phyloP scores from a whole-genome alignment of 2,329 filamentous ascomycete species.

The Diaporthe sp. region DNA sequence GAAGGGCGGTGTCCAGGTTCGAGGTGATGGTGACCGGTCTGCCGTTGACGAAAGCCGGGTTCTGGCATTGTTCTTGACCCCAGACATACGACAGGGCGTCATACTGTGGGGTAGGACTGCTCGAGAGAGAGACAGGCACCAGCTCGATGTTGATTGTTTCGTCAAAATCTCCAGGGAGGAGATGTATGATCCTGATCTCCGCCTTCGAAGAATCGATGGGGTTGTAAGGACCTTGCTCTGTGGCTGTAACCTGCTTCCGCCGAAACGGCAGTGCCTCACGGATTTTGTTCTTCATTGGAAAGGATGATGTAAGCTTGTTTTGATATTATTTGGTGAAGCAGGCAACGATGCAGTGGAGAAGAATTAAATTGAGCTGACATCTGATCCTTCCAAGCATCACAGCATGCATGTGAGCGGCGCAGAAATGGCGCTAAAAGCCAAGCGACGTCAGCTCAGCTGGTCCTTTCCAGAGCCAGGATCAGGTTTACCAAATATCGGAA shows the following conservation, averaged over 20 bases:
- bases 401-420: neutral
- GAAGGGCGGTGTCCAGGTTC: slow-evolving; percentile 40
- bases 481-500: neutral
- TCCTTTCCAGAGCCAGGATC: neutral
- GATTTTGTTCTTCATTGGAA: neutral
- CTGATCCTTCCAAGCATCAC: neutral
- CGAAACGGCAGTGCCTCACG: neutral
- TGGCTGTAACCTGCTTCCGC: neutral
- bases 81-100: slow-evolving; percentile 45
- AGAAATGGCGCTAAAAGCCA: neutral
- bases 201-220: slow-evolving; percentile 1
- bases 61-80: slow-evolving; percentile 37
- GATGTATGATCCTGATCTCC: slow-evolving; percentile 20
- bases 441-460: neutral
- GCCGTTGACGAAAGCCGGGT: slow-evolving; percentile 38
- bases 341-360: neutral
- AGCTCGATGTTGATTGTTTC: slow-evolving; percentile 33
- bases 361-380: neutral
- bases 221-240: neutral
- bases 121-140: slow-evolving; percentile 34
- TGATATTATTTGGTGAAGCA: neutral
- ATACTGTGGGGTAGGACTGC: slow-evolving; percentile 38
- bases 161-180: neutral
- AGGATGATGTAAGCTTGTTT: neutral
- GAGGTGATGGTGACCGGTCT: slow-evolving; percentile 36